Percentiles rank a stretch among this genome's conserved stretches.
Conservation (phyloP, 305 asterid genomes). For the Rubia tinctorum region DNA sequence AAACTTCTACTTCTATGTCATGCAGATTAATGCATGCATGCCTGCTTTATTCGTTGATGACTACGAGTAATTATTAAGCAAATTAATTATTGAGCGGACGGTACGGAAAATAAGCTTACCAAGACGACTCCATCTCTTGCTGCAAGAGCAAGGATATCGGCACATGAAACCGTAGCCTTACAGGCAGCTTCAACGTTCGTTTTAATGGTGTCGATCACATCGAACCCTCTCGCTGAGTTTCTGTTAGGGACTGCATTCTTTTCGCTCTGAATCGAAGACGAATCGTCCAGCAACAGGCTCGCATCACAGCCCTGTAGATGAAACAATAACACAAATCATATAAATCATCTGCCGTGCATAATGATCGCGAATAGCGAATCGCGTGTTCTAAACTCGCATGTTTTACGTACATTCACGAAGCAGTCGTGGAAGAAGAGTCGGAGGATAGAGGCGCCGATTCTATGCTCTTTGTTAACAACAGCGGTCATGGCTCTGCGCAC, state of each 20-base stretch:
- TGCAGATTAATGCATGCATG: neutral
- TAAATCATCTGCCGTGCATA: no score
- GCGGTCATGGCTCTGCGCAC: conserved; percentile 10
- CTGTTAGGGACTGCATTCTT: conserved; percentile 21
- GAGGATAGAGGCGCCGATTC: conserved; percentile 55
- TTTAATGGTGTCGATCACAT: conserved; percentile 26
- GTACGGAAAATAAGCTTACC: neutral
- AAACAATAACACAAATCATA: neutral
- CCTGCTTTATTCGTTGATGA: neutral
- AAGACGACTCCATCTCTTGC: conserved; percentile 19
- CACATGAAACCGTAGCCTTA: conserved; percentile 23
- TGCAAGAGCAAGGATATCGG: conserved; percentile 21
- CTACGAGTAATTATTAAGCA: neutral
- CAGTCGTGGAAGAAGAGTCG: conserved; percentile 75
- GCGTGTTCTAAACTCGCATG: neutral
- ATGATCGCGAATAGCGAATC: neutral
- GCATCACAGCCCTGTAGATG: conserved; percentile 24
- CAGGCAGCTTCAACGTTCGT: conserved; percentile 21
- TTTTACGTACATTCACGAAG: conserved; percentile 47
- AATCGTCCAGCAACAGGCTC: conserved; percentile 23
- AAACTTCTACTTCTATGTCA: neutral
- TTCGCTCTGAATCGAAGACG: conserved; percentile 18
- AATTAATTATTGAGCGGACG: neutral
- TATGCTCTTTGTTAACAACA: conserved; percentile 34
- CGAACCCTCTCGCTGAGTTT: conserved; percentile 22